phyloP scores from a whole-genome alignment of 805 yeast species.

The Ogataea siamensis region DNA sequence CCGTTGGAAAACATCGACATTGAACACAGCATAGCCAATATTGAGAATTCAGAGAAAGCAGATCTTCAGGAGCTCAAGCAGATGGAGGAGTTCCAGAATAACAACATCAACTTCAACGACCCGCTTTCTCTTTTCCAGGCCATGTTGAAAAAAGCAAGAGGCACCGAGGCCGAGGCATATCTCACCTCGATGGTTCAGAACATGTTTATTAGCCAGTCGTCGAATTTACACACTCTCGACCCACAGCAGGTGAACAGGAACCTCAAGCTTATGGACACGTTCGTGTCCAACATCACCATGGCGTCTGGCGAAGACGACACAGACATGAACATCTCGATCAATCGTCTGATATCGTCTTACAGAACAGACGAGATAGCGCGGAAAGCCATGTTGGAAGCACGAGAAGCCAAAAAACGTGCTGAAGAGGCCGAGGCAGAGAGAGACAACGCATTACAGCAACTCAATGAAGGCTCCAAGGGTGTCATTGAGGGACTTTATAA shows the following conservation, averaged over 20 bases:
- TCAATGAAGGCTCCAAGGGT: conserved; percentile 70
- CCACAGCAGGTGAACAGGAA: conserved; percentile 45
- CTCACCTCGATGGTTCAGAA: conserved; percentile 66
- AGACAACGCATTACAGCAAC: conserved; percentile 29
- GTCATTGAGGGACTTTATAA: conserved; percentile 56
- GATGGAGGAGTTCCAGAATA: conserved; percentile 37
- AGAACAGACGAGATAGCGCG: conserved; percentile 85
- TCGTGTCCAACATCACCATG: conserved; percentile 53
- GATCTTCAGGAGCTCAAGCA: conserved; percentile 43
- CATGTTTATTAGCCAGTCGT: conserved; percentile 48
- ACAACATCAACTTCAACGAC: conserved; percentile 58
- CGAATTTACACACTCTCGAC: conserved; percentile 47
- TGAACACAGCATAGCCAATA: conserved; percentile 42
- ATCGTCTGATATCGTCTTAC: conserved; percentile 64
- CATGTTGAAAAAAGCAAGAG: conserved; percentile 55
- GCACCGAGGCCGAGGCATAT: conserved; percentile 57
- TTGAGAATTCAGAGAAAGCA: conserved; percentile 38
- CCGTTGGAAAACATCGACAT: conserved; percentile 43
- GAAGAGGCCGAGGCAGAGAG: conserved; percentile 45
- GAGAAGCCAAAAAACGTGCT: conserved; percentile 37
- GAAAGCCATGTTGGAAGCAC: conserved; percentile 55
- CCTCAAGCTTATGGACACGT: conserved; percentile 51
- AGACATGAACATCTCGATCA: conserved; percentile 76
- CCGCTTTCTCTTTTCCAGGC: conserved; percentile 68
- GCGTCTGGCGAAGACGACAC: conserved; percentile 55